phyloP scores from a whole-genome alignment of 805 yeast genomes.

The Danielia oregonensis region DNA sequence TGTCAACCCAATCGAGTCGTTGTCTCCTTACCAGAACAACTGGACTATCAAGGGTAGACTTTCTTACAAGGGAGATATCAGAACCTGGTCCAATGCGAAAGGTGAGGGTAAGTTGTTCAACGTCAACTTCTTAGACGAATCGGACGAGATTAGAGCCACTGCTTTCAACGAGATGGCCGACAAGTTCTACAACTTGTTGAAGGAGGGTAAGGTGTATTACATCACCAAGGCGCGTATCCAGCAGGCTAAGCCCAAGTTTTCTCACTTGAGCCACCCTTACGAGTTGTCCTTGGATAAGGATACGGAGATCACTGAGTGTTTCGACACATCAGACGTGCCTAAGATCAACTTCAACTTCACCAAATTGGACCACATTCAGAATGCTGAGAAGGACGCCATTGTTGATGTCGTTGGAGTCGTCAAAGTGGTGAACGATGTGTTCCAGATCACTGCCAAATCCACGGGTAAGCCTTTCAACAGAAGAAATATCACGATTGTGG shows the following conservation, averaged over 20 bases:
- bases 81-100: slow-evolving; percentile 80
- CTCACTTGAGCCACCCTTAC: slow-evolving; percentile 80
- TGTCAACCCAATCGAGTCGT: slow-evolving; percentile 73
- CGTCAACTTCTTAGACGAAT: slow-evolving; percentile 85
- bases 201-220: slow-evolving; percentile 88
- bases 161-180: slow-evolving; percentile 89
- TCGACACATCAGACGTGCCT: slow-evolving; percentile 65
- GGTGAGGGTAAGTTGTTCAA: slow-evolving; percentile 91
- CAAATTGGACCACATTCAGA: slow-evolving; percentile 61
- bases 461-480: slow-evolving; percentile 91
- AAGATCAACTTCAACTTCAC: slow-evolving; percentile 73
- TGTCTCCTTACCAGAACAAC: slow-evolving; percentile 84
- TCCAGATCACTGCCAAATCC: slow-evolving; percentile 76
- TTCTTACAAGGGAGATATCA: slow-evolving; percentile 79
- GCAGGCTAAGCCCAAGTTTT: slow-evolving; percentile 81
- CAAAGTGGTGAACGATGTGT: slow-evolving; percentile 68
- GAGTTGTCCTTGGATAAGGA: slow-evolving; percentile 82
- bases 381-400: slow-evolving; percentile 63
- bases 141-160: slow-evolving; percentile 94
- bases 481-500: slow-evolving; percentile 84
- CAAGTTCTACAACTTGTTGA: slow-evolving; percentile 65
- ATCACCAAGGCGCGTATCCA: slow-evolving; percentile 77
- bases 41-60: slow-evolving; percentile 96
- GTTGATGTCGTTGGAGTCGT: slow-evolving; percentile 88
- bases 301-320: slow-evolving; percentile 67